Base-by-base conservation (phyloP, 1,284 basidiomycete species). In the Trichosporon inkin region DNA sequence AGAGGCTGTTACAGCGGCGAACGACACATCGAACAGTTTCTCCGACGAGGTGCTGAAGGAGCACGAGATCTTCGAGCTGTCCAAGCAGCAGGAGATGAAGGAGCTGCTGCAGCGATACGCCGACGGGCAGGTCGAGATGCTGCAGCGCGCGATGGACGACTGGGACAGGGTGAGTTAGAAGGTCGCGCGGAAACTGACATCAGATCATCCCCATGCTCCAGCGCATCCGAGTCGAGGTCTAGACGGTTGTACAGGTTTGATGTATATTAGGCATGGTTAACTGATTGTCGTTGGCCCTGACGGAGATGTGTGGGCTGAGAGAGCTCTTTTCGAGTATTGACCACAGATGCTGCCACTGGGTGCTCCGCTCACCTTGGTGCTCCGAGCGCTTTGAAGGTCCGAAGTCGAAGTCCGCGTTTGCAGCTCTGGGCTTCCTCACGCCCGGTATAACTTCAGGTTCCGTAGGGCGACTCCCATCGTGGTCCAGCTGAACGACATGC, bases 1-100 rank as follows among this genome's bases (percentile, higher is more conserved):
- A 85, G 94, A 97, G 49, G 96, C 94, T 8, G 95, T 99, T 7
- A 89, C 89, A 0, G 88, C 88, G 3, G 91, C 95, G 0, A 92
- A 97, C 70, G 93, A 97, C 73, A 96, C 94, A 0, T 92, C 90
- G 0, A 91, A 92, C 67, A 91, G 91, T 1, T 98, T 99, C 78
- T 95, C 90, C 66, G 88, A 93, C 61, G 91, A 96, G 78, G 94
- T 94, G 11, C 80, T 96, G 34, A 84, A 88, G 56, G 95, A 99
- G 78, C 92, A 97, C 77, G 80, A 83, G 17, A 82, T 92, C 58
- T 99, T 98, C 79, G 90, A 95, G 71, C 82, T 86, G 62, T 86
- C 88, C 6, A 98, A 97, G 76, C 87, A 92, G 71, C 84, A 87
- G 52, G 95, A 99, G 81, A 90, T 98, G 90, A 96, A 95, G 79